phyloP scores from a whole-genome alignment of 345 rosid genomes.

The Alliaria petiolata region DNA sequence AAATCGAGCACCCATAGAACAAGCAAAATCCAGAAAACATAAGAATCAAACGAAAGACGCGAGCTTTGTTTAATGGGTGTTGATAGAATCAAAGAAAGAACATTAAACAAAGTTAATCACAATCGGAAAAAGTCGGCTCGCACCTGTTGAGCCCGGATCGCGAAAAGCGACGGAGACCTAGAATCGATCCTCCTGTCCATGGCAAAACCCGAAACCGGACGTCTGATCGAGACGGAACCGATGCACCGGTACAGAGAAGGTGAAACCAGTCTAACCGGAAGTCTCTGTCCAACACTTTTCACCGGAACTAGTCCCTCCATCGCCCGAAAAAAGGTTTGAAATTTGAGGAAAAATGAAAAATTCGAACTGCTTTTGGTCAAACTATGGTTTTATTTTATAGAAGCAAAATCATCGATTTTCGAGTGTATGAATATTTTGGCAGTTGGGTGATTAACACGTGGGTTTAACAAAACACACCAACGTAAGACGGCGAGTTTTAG shows the following conservation, averaged over 20 bases:
- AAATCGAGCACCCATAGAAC: too few relatives aligned
- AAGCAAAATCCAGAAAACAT: too few relatives aligned
- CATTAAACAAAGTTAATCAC: background rate
- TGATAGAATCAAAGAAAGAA: background rate
- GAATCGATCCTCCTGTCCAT: slow-evolving; percentile 25
- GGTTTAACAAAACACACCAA: background rate
- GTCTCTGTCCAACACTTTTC: slow-evolving; percentile 26
- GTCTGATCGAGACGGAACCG: slow-evolving; percentile 23
- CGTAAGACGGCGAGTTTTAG: too few relatives aligned
- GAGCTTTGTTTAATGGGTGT: background rate
- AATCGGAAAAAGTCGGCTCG: background rate
- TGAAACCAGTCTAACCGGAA: slow-evolving; percentile 25
- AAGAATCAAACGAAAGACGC: slow-evolving; percentile 3
- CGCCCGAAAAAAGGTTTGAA: background rate
- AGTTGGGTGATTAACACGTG: slow-evolving; percentile 28
- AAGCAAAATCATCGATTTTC: background rate
- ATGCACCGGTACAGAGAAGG: slow-evolving; percentile 18
- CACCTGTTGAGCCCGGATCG: slow-evolving; percentile 58
- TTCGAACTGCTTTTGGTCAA: background rate
- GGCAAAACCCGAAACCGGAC: slow-evolving; percentile 25
- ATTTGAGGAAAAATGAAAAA: too few relatives aligned
- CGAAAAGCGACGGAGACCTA: slow-evolving; percentile 18
- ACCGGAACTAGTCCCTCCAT: slow-evolving; percentile 50
- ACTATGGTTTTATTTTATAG: background rate
- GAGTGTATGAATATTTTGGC: background rate